Percentiles rank a stretch among this genome's conserved stretches.
phyloP scores from a whole-genome alignment of 257 asterid genomes.

The Linaria vulgaris region DNA sequence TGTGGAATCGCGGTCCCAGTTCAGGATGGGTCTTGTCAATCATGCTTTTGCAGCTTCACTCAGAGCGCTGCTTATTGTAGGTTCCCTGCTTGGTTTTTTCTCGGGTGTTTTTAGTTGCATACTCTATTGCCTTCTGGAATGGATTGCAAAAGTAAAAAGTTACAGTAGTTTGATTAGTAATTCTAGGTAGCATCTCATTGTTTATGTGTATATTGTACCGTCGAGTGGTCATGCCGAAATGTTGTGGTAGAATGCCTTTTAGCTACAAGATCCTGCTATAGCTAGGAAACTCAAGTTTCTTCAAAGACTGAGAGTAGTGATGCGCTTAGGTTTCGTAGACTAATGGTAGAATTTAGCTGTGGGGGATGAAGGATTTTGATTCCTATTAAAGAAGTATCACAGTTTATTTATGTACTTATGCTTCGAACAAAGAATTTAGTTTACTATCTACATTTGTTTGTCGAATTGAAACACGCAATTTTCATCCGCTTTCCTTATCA shows the following conservation, averaged over 20 bases:
- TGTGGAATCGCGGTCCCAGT: conserved; percentile 90
- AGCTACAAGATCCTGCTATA: conserved; percentile 7
- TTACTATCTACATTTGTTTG: background rate
- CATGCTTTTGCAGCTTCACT: conserved; percentile 98
- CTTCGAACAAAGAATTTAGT: conserved; percentile 16
- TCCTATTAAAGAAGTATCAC: background rate
- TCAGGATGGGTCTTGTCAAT: conserved; percentile 88
- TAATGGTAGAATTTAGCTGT: background rate
- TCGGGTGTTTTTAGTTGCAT: background rate
- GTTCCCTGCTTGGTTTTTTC: conserved; percentile 30
- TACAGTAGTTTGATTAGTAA: background rate
- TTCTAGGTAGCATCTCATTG: conserved; percentile 7
- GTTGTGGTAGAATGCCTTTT: conserved; percentile 9
- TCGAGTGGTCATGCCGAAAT: background rate
- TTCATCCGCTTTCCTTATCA: conserved; percentile 8
- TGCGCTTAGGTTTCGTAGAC: conserved; percentile 12
- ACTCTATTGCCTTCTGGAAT: conserved; percentile 2
- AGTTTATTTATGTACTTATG: conserved; percentile 13
- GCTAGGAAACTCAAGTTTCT: background rate
- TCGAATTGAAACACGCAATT: conserved; percentile 19
- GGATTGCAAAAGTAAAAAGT: conserved; percentile 16
- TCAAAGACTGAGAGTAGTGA: conserved; percentile 10
- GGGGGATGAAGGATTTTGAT: background rate
- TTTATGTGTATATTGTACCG: background rate
- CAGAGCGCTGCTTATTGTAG: conserved; percentile 83